Base-by-base conservation (phyloP, 2,329 filamentous ascomycete species). In the Plenodomus biglobosus region DNA sequence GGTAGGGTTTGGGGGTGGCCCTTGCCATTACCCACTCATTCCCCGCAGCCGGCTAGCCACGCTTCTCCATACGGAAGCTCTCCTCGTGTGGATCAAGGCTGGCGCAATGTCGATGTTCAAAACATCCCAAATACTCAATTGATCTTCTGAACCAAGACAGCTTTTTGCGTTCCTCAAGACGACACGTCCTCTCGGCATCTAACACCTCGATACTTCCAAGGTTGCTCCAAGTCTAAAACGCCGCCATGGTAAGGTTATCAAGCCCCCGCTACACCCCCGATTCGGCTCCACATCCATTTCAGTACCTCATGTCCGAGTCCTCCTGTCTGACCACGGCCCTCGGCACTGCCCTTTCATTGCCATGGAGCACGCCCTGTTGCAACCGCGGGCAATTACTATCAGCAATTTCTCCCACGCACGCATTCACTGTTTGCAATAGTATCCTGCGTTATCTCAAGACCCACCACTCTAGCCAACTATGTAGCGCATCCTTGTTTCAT, bases 11-110 rank as follows among this genome's bases (percentile, higher is more conserved):
- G 27, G 27, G 22, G 27, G 27, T 32, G 27, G 27, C 11, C 27
- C 27, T 44, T 48, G 21, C 38, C 36, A 27, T 37, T 36, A 39
- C 42, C 44, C 38, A 20, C 20, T 38, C 36, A 41, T 46, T 48
- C 49, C 49, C 49, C 49, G 46, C 49, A 52, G 35, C 49, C 34
- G 46, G 40, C 49, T 46, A 46, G 20, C 44, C 6, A 32, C 15
- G 27, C 27, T 32, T 32, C 27, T 43, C 32, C 40, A 51, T 51
- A 36, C 48, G 44, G 48, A 38, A 51, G 48, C 44, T 40, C 44
- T 40, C 48, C 22, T 47, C 32, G 40, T 44, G 44, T 48, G 44
- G 40, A 32, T 32, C 15, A 15, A 32, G 27, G 37, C 32, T 47
- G 39, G 15, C 44, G 21, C 6, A 11, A 32, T 3, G 27, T 32